Conservation (phyloP, 306 rosid species). For the Notholithocarpus densiflorus region DNA sequence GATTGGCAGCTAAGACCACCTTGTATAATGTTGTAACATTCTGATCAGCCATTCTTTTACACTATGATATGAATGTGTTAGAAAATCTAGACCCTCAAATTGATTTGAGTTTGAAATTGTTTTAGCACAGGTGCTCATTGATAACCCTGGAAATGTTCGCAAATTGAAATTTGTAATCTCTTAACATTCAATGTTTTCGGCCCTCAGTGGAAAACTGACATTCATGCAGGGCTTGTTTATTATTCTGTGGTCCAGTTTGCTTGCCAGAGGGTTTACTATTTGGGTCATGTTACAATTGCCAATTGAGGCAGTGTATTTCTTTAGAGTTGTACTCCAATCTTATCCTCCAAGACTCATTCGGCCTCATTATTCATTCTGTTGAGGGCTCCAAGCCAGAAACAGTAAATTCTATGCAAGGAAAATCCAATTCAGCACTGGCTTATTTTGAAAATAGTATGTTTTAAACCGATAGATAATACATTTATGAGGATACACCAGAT, state of each 20-base stretch:
- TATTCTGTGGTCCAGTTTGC: no score
- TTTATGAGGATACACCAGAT: background rate
- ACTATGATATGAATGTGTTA: background rate
- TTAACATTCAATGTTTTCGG: background rate
- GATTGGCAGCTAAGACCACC: background rate
- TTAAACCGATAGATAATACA: background rate
- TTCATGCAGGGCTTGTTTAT: no score
- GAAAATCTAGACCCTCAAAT: background rate
- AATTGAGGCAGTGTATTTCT: background rate
- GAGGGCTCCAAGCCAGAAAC: background rate
- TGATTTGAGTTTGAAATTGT: background rate
- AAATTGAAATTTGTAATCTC: background rate
- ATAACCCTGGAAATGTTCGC: background rate
- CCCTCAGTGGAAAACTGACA: no score
- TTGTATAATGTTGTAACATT: background rate
- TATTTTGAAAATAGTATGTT: background rate
- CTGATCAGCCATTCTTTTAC: background rate
- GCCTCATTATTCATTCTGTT: background rate
- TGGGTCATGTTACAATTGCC: background rate
- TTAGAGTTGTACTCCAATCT: no score
- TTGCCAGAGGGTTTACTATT: no score
- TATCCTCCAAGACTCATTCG: background rate
- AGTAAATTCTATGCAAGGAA: background rate
- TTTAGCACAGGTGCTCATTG: background rate
- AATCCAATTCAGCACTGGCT: background rate